Percentiles rank a stretch among this genome's conserved stretches.
Conservation (phyloP, 202 grass and related monocot species). For the Alloteropsis angusta region DNA sequence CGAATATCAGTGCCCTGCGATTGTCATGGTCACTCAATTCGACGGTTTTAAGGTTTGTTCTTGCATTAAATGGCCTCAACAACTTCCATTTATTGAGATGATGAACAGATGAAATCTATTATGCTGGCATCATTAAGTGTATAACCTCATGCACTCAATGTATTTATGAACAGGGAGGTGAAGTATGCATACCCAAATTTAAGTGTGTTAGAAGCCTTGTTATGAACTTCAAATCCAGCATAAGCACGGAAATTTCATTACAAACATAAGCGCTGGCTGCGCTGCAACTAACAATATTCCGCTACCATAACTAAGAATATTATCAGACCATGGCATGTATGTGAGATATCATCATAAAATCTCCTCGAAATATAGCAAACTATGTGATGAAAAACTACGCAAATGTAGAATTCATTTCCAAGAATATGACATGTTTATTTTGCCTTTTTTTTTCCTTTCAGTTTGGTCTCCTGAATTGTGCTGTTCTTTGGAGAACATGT, state of each 20-base stretch:
- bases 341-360: background rate
- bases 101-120: slow-evolving; percentile 6
- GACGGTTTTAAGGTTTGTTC: slow-evolving; percentile 58
- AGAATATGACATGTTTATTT: background rate
- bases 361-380: background rate
- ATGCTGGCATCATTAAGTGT: background rate
- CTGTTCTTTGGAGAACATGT: background rate
- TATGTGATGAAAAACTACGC: background rate
- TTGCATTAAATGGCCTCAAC: background rate
- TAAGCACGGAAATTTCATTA: background rate
- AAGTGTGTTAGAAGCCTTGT: background rate
- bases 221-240: background rate
- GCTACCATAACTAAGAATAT: background rate
- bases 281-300: background rate
- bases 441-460: background rate
- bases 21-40: slow-evolving; percentile 81
- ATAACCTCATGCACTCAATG: background rate
- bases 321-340: background rate
- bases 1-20: slow-evolving; percentile 60
- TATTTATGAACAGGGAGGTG: background rate
- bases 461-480: background rate
- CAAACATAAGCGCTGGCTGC: background rate
- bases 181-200: background rate
- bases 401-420: background rate
- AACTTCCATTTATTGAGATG: background rate